Base-by-base conservation (phyloP, 108 stramenopile species). In the Bacterosira constricta region DNA sequence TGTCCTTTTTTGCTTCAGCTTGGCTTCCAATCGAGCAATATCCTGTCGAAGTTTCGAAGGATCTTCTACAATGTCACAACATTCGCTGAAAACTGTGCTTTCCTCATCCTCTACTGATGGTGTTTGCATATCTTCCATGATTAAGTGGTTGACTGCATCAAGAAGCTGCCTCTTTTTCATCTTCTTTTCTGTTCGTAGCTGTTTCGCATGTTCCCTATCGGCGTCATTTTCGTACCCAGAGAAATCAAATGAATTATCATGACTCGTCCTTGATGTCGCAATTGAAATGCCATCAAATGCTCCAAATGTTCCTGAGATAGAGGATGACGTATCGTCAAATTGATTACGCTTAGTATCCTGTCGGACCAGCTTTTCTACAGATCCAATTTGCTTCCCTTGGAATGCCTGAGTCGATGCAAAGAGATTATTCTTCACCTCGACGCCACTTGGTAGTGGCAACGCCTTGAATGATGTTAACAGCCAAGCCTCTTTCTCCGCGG, bases 1-100 rank as follows among this genome's bases (percentile, higher is more conserved):
- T 18, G 36, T 56, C 53, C 60, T 70, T 26, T 70, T 65, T 5
- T 53, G 55, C 62, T 69, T 78, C 49, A 78, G 61, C 42, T 66
- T 78, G 11, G 69, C 69, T 38, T 78, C 64, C 23, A 78, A 56
- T 26, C 47, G 34, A 23, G 63, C 37, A 51, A 70, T 70, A 29
- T 70, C 35, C 46, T 53, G 77, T 17, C 50, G 31, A 34, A 77
- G 54, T 29, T 53, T 63, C 18, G 57, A 58, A 26, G 46, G 66
- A 50, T 77, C 76, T 36, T 77, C 68, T 27, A 77, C 52, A 10
- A 42, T 47, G 31, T 77, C 69, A 60, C 29, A 41, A 37, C 26
- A 9, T 52, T 60, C 55, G 34, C 47, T 52, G 18, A 25, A 46
- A 0, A 52, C 52, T 11, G 54, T 26, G 25, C 59, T 51, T 29